A percentile compares a stretch with the other conserved stretches of the same genome.
These are phyloP conservation scores for Mortierella sp. DNA, from an alignment of 371 early-diverging fungal species.

Conservation along the genomic window DNA sequence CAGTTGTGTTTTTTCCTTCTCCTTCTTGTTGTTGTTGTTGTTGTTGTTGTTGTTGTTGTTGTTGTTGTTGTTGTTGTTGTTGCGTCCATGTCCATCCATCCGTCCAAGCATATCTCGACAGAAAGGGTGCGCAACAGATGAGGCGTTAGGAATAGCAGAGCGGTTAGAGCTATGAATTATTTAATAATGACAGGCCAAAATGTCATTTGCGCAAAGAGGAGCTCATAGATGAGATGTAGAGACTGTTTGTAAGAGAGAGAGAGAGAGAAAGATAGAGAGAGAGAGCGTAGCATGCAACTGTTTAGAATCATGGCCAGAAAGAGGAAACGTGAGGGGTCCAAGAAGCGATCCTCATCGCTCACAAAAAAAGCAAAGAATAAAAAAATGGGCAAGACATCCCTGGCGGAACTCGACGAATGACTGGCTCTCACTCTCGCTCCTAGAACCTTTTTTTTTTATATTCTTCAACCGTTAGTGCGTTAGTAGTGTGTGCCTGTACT, in stretches of 20 bases:
- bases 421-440: too few species aligned
- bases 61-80: too few species aligned
- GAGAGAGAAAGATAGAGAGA: too few species aligned
- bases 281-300: not conserved
- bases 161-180: not conserved
- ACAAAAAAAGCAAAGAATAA: not conserved
- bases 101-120: not conserved
- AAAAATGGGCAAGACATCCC: not conserved
- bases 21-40: too few species aligned
- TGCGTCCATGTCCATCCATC: not conserved
- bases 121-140: constrained; percentile 1
- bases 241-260: too few species aligned
- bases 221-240: not conserved
- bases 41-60: too few species aligned
- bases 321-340: not conserved
- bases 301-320: not conserved
- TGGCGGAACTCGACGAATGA: not conserved
- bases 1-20: not conserved
- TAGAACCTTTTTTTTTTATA: not conserved
- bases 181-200: not conserved
- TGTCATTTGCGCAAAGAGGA: not conserved
- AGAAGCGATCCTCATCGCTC: not conserved
- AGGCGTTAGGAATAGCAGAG: not conserved
- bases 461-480: not conserved
- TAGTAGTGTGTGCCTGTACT: not conserved